Conservation (phyloP, 2,329 filamentous ascomycete genomes). For the Tolypocladium paradoxum region DNA sequence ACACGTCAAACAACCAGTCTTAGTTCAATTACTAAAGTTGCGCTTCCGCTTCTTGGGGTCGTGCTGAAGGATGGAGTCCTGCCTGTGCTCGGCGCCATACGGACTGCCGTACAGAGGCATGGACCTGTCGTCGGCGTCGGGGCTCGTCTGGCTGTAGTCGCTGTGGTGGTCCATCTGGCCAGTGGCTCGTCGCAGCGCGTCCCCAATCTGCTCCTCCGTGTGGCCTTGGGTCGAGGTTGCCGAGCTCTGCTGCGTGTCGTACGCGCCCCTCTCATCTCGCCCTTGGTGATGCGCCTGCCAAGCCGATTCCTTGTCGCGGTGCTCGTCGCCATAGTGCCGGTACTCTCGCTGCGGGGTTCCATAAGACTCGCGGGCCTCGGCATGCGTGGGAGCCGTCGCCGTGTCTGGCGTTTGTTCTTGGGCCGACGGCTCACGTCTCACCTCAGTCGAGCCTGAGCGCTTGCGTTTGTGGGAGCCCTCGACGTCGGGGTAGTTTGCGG, state of each 20-base stretch:
- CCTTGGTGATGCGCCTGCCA: conserved; percentile 38
- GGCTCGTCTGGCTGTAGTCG: conserved; percentile 42
- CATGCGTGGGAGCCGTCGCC: conserved; percentile 16
- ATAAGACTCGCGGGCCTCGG: conserved; percentile 31
- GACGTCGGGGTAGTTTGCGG: conserved; percentile 29
- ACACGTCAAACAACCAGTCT: conserved; percentile 91
- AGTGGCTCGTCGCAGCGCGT: conserved; percentile 32
- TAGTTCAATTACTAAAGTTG: conserved; percentile 90
- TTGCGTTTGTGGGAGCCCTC: conserved; percentile 54
- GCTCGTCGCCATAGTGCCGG: conserved; percentile 32
- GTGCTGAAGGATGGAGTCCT: conserved; percentile 40
- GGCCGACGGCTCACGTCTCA: conserved; percentile 22
- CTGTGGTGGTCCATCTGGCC: conserved; percentile 35
- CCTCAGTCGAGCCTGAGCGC: conserved; percentile 53
- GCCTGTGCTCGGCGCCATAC: conserved; percentile 37
- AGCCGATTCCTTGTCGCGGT: conserved; percentile 32
- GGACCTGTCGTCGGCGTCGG: conserved; percentile 40
- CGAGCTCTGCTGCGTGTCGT: conserved; percentile 36
- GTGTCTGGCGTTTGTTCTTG: conserved; percentile 25
- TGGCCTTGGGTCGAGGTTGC: conserved; percentile 33
- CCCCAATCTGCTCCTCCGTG: conserved; percentile 38
- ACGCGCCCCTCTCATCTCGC: conserved; percentile 34
- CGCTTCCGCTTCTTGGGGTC: conserved; percentile 62
- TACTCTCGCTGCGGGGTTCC: conserved; percentile 34
- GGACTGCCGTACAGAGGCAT: conserved; percentile 27